A percentile compares a stretch with the other conserved stretches of the same genome.
Evolutionary conservation across 2,329 filamentous ascomycete genomes (phyloP).

Genomic region (Neonectria coccinea): DNA sequence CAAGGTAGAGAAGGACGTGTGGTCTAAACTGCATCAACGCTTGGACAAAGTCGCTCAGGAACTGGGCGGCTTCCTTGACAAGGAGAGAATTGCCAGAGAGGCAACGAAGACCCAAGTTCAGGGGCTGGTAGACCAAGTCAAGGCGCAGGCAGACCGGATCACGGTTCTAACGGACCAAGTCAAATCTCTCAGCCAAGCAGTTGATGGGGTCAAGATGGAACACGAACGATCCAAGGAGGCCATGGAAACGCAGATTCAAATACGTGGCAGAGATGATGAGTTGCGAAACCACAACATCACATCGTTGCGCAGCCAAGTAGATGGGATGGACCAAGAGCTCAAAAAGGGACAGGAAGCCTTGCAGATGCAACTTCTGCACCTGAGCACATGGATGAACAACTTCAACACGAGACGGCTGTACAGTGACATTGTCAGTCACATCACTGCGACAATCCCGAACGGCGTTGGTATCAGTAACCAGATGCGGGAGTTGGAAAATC

Average conservation of each 20-base stretch:
- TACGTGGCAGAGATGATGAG: conserved; percentile 18
- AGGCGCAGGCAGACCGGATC: background rate
- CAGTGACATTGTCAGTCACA: conserved; percentile 53
- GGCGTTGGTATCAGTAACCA: conserved; percentile 30
- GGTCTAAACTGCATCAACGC: conserved; percentile 6
- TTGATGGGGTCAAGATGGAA: conserved; percentile 10
- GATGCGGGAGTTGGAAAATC: conserved; percentile 33
- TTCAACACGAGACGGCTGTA: conserved; percentile 58
- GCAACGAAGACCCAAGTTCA: conserved; percentile 24
- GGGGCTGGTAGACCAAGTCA: background rate
- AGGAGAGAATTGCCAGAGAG: conserved; percentile 31
- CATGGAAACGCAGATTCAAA: background rate
- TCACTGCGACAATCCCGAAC: conserved; percentile 47
- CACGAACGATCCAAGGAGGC: background rate
- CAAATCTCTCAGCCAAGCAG: conserved; percentile 4
- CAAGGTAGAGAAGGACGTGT: conserved; percentile 25
- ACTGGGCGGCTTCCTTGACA: conserved; percentile 38
- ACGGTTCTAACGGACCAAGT: conserved; percentile 17
- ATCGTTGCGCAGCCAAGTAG: conserved; percentile 13
- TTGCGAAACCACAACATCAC: conserved; percentile 17
- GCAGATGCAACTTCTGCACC: conserved; percentile 50
- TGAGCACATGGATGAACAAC: conserved; percentile 64
- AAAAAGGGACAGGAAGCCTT: conserved; percentile 47
- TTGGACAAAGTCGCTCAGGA: conserved; percentile 19
- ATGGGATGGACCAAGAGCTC: conserved; percentile 36